Evolutionary conservation across 305 asterid genomes (phyloP).

Genomic region (Fraxinus velutina): DNA sequence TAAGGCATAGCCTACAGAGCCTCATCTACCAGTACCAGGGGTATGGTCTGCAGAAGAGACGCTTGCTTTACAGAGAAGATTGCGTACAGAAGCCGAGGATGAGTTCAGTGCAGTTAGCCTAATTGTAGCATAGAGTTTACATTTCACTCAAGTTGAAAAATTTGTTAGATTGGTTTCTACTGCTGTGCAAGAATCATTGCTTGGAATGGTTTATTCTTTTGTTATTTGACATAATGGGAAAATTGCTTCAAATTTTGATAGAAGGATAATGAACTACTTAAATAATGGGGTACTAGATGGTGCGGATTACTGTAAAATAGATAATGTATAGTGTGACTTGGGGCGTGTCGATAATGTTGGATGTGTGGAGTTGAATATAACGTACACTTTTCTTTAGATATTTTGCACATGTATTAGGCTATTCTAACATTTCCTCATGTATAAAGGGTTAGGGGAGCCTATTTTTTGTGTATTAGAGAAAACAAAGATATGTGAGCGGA

Average conservation of each 20-base stretch:
- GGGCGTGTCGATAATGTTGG: neutral
- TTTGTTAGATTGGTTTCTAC: neutral
- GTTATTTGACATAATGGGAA: neutral
- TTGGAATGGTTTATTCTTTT: neutral
- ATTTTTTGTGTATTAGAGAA: no score
- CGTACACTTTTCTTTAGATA: neutral
- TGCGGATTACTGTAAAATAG: neutral
- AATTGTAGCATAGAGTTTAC: neutral
- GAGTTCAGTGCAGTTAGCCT: slow-evolving; percentile 23
- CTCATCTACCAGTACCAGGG: slow-evolving; percentile 40
- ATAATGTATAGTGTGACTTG: neutral
- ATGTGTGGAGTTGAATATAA: neutral
- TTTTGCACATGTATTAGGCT: no score
- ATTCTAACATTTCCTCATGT: no score
- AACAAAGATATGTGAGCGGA: no score
- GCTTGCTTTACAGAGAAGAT: slow-evolving; percentile 35
- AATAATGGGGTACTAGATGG: neutral
- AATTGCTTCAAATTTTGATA: neutral
- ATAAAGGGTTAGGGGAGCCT: no score
- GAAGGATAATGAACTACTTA: neutral
- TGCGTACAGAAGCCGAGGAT: slow-evolving; percentile 33
- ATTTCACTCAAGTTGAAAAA: neutral
- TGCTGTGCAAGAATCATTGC: neutral
- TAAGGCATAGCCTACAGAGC: slow-evolving; percentile 40
- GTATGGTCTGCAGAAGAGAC: slow-evolving; percentile 34